Evolutionary conservation across 805 yeast genomes (phyloP).

Genomic region (Maudiozyma turicensis): DNA sequence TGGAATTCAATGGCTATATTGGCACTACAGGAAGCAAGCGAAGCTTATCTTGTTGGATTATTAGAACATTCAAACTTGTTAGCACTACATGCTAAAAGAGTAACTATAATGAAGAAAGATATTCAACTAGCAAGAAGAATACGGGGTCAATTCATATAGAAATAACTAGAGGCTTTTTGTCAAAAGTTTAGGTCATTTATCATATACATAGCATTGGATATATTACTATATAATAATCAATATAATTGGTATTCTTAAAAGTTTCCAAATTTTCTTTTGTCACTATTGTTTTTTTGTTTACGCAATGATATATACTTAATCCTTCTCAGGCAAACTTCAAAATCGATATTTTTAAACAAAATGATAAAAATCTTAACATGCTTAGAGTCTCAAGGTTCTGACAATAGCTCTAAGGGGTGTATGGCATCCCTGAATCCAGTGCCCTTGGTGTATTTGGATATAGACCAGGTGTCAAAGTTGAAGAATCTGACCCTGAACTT

Average conservation of each 20-base stretch:
- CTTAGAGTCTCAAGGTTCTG: not conserved
- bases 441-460: too few relatives aligned
- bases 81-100: slow-evolving; percentile 73
- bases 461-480: too few relatives aligned
- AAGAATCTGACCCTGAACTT: not conserved
- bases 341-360: not conserved
- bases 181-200: not conserved
- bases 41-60: slow-evolving; percentile 63
- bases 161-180: not conserved
- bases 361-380: not conserved
- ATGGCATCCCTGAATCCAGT: too few relatives aligned
- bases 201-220: too few relatives aligned
- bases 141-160: slow-evolving; percentile 40
- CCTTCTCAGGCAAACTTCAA: not conserved
- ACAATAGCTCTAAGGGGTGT: too few relatives aligned
- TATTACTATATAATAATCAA: too few relatives aligned
- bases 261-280: not conserved
- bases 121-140: slow-evolving; percentile 72
- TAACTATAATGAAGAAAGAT: slow-evolving; percentile 80
- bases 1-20: slow-evolving; percentile 75
- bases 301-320: not conserved
- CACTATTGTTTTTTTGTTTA: not conserved
- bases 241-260: too few relatives aligned
- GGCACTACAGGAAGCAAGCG: slow-evolving; percentile 76
- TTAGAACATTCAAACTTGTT: slow-evolving; percentile 69